Percentiles rank a stretch among this genome's conserved stretches.
These are phyloP conservation scores for Agaricus subrufescens DNA, from an alignment of 768 basidiomycete genomes.

Conservation along the genomic window DNA sequence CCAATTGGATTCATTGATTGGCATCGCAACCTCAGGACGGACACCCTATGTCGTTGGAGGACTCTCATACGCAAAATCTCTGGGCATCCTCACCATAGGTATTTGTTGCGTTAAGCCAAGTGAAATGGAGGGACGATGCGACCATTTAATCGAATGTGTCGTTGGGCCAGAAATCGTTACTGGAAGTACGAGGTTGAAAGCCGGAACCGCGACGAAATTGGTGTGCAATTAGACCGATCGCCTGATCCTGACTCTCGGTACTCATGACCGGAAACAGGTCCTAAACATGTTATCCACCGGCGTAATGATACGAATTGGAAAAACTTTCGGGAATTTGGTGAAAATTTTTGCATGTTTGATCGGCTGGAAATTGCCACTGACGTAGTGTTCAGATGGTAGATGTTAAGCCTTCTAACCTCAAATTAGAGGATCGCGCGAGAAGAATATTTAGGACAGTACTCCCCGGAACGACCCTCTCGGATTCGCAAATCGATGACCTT, in stretches of 20 bases:
- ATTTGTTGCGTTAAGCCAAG: constrained; percentile 24
- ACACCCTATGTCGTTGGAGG: constrained; percentile 32
- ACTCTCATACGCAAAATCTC: constrained; percentile 18
- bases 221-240: constrained; percentile 12
- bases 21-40: constrained; percentile 29
- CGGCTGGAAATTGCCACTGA: not conserved
- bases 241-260: not conserved
- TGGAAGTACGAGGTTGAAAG: constrained; percentile 31
- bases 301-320: constrained; percentile 28
- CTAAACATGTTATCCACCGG: constrained; percentile 33
- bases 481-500: constrained; percentile 24
- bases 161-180: constrained; percentile 28
- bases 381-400: constrained; percentile 25
- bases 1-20: constrained; percentile 24
- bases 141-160: constrained; percentile 23
- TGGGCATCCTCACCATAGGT: constrained; percentile 24
- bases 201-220: constrained; percentile 33
- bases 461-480: constrained; percentile 14
- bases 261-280: constrained; percentile 15
- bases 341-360: not conserved
- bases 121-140: constrained; percentile 20
- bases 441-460: constrained; percentile 25
- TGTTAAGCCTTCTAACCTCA: constrained; percentile 25
- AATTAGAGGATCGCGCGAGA: constrained; percentile 24
- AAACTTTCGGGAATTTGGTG: constrained; percentile 30